These are phyloP conservation scores for Tolypocladium ovalisporum DNA, from an alignment of 2,329 filamentous ascomycete genomes.

Conservation along the genomic window DNA sequence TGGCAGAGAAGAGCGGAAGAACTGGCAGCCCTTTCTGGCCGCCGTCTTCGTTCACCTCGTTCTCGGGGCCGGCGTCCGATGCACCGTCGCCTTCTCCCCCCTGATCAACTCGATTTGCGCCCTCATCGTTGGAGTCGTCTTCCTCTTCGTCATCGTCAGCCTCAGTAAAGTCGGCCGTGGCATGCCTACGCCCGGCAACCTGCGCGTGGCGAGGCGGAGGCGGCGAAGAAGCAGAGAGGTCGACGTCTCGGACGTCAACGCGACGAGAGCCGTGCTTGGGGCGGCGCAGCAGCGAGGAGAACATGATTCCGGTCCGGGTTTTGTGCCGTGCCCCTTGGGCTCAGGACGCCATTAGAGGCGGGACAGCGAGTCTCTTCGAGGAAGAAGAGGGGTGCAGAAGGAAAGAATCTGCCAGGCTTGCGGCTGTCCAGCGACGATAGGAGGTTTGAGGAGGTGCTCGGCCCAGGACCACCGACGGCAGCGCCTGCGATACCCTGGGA, in stretches of 20 bases:
- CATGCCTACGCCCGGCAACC: slow-evolving; percentile 29
- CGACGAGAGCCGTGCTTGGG: slow-evolving; percentile 22
- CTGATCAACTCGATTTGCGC: slow-evolving; percentile 8
- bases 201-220: slow-evolving; percentile 14
- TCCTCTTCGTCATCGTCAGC: slow-evolving; percentile 44
- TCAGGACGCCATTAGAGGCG: slow-evolving; percentile 11
- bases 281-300: slow-evolving; percentile 24
- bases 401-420: slow-evolving; percentile 1
- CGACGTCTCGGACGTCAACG: slow-evolving; percentile 16
- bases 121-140: slow-evolving; percentile 31
- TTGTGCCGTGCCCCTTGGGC: neutral
- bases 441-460: neutral
- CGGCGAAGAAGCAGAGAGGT: slow-evolving; percentile 20
- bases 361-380: neutral
- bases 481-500: neutral
- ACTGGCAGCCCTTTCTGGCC: slow-evolving; percentile 24
- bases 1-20: slow-evolving; percentile 71
- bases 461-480: neutral
- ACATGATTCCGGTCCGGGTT: slow-evolving; percentile 17
- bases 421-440: neutral
- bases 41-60: slow-evolving; percentile 30
- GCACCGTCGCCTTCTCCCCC: slow-evolving; percentile 37
- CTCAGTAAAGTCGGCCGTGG: slow-evolving; percentile 55
- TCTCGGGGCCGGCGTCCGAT: slow-evolving; percentile 36
- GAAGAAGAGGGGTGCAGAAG: slow-evolving; percentile 10